Evolutionary conservation across 129 eudicot genomes (phyloP).

Genomic region (Gnaphalium uliginosum): DNA sequence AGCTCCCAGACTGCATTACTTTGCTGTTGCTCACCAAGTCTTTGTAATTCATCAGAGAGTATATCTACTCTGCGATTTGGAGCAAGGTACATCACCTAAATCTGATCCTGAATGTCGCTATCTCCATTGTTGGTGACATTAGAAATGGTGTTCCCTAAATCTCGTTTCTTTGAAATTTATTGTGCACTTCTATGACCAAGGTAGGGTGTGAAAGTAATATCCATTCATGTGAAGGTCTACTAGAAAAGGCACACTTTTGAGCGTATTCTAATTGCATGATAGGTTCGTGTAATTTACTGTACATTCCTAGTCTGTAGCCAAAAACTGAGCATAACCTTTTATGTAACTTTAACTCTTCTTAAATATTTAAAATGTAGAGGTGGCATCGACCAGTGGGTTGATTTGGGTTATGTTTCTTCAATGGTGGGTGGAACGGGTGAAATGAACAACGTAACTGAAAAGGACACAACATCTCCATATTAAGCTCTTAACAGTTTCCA

Average conservation of each 20-base stretch:
- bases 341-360: neutral
- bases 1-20: constrained; percentile 80
- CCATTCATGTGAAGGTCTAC: neutral
- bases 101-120: neutral
- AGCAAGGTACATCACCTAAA: constrained; percentile 55
- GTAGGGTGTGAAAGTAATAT: neutral
- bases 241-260: neutral
- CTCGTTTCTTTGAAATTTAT: neutral
- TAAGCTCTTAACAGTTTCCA: neutral
- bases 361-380: neutral
- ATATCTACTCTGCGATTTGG: constrained; percentile 90
- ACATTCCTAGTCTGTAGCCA: neutral
- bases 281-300: neutral
- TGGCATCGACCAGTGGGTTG: no score
- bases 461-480: neutral
- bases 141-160: constrained; percentile 2
- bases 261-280: neutral
- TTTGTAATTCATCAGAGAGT: constrained; percentile 68
- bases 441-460: no score
- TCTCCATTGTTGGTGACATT: constrained; percentile 2
- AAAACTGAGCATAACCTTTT: neutral
- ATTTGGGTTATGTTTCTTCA: no score
- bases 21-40: constrained; percentile 93
- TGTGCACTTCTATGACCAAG: neutral
- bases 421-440: no score